These are phyloP conservation scores for Tetrapisispora iriomotensis DNA, from an alignment of 805 yeast species.

Conservation along the genomic window DNA sequence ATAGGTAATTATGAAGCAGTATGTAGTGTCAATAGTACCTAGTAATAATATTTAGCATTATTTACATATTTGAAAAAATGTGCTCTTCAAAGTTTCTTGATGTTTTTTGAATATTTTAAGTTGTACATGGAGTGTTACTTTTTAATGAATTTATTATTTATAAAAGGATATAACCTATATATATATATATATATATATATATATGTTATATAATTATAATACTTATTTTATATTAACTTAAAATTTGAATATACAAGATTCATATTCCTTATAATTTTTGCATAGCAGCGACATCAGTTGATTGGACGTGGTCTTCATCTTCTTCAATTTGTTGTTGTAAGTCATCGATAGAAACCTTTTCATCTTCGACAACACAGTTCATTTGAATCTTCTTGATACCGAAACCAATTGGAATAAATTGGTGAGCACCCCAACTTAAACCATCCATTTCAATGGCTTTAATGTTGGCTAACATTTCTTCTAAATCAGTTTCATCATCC, in stretches of 20 bases:
- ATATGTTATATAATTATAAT: no score
- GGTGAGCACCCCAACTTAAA: slow-evolving; percentile 96
- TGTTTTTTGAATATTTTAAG: no score
- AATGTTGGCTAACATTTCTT: slow-evolving; percentile 76
- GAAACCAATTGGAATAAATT: slow-evolving; percentile 94
- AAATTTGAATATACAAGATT: slow-evolving; percentile 2
- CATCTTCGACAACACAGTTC: slow-evolving; percentile 97
- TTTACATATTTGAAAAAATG: no score
- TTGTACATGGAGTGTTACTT: no score
- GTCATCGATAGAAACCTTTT: slow-evolving; percentile 84
- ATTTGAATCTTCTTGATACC: slow-evolving; percentile 99
- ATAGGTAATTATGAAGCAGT: no score
- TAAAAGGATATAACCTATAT: no score
- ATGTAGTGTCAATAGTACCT: no score
- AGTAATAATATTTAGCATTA: no score
- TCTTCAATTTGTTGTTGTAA: slow-evolving; percentile 68
- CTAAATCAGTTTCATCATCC: slow-evolving; percentile 98
- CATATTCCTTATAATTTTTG: slow-evolving; percentile 67
- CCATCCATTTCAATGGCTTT: slow-evolving; percentile 84
- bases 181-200: no score
- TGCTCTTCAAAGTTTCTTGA: no score
- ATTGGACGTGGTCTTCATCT: slow-evolving; percentile 99
- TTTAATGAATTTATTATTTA: no score
- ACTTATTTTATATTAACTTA: not conserved
- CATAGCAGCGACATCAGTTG: slow-evolving; percentile 98